Conservation (phyloP, 2,329 filamentous ascomycete species). For the Alternaria conjuncta region DNA sequence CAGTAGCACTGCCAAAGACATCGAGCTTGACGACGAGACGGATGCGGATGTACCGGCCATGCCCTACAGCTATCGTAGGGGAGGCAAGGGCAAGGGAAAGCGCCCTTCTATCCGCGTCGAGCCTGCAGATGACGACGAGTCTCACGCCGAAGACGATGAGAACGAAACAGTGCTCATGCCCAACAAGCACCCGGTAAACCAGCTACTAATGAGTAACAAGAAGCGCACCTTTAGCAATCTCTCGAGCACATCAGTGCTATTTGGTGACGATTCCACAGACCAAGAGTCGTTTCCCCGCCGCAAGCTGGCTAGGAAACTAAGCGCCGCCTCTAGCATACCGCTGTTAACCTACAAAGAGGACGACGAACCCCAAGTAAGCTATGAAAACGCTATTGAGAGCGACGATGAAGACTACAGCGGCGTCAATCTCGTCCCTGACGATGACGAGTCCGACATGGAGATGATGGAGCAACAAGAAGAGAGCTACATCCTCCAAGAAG, state of each 20-base stretch:
- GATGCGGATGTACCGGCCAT: slow-evolving; percentile 43
- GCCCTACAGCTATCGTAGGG: slow-evolving; percentile 40
- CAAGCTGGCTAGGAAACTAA: slow-evolving; percentile 47
- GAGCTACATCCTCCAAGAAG: slow-evolving; percentile 66
- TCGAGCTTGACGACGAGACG: slow-evolving; percentile 45
- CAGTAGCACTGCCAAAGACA: slow-evolving; percentile 39
- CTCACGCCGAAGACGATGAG: slow-evolving; percentile 40
- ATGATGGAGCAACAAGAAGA: slow-evolving; percentile 81
- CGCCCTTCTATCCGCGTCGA: slow-evolving; percentile 46
- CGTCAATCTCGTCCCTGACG: slow-evolving; percentile 79
- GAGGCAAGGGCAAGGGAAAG: slow-evolving; percentile 46
- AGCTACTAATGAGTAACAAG: slow-evolving; percentile 41
- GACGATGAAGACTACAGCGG: slow-evolving; percentile 67
- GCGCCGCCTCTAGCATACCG: slow-evolving; percentile 41
- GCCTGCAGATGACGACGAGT: slow-evolving; percentile 38
- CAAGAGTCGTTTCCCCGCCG: slow-evolving; percentile 45
- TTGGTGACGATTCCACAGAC: slow-evolving; percentile 43
- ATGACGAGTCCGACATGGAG: slow-evolving; percentile 77
- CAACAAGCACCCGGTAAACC: slow-evolving; percentile 38
- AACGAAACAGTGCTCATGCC: slow-evolving; percentile 32
- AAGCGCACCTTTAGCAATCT: slow-evolving; percentile 50
- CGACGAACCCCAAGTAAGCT: slow-evolving; percentile 23
- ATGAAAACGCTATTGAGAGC: slow-evolving; percentile 47
- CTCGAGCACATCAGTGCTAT: slow-evolving; percentile 47
- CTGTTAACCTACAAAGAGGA: slow-evolving; percentile 45